phyloP scores from a whole-genome alignment of 2,329 filamentous ascomycete genomes.

The Periconia sp. region DNA sequence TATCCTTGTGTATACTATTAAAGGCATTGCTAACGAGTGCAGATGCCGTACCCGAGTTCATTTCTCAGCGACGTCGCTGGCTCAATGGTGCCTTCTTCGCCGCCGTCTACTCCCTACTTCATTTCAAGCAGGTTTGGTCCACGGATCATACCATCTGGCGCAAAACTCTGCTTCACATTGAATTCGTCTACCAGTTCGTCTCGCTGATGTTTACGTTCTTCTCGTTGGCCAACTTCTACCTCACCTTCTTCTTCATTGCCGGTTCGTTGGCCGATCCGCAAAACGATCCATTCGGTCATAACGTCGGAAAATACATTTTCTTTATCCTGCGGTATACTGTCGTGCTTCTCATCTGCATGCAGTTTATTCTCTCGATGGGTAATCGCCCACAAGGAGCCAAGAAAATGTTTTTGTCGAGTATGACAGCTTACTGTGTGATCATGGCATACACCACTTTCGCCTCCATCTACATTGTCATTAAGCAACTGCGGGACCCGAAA shows the following conservation, averaged over 20 bases:
- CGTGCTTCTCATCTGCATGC: conserved; percentile 84
- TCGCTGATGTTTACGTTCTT: conserved; percentile 96
- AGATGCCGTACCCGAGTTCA: conserved; percentile 94
- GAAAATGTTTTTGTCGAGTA: conserved; percentile 82
- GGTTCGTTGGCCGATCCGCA: conserved; percentile 78
- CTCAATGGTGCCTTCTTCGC: conserved; percentile 99
- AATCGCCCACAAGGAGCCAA: conserved; percentile 95
- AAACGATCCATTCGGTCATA: conserved; percentile 89
- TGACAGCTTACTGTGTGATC: conserved; percentile 89
- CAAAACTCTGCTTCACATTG: conserved; percentile 89
- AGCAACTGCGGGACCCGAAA: conserved; percentile 65
- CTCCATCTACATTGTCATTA: conserved; percentile 82
- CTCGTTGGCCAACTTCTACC: conserved; percentile 97
- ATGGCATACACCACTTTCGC: conserved; percentile 96
- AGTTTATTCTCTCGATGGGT: conserved; percentile 95
- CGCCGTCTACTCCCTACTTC: conserved; percentile 93
- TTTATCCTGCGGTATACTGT: conserved; percentile 81
- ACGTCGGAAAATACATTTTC: conserved; percentile 83
- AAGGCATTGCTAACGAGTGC: conserved; percentile 5
- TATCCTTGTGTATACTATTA: conserved; percentile 8
- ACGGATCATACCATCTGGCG: conserved; percentile 90
- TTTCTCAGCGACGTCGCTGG: conserved; percentile 94
- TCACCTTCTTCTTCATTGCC: conserved; percentile 97
- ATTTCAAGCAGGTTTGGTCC: conserved; percentile 88
- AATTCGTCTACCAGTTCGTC: conserved; percentile 93